Base-by-base conservation (phyloP, 805 yeast species). In the Candida michaelii region DNA sequence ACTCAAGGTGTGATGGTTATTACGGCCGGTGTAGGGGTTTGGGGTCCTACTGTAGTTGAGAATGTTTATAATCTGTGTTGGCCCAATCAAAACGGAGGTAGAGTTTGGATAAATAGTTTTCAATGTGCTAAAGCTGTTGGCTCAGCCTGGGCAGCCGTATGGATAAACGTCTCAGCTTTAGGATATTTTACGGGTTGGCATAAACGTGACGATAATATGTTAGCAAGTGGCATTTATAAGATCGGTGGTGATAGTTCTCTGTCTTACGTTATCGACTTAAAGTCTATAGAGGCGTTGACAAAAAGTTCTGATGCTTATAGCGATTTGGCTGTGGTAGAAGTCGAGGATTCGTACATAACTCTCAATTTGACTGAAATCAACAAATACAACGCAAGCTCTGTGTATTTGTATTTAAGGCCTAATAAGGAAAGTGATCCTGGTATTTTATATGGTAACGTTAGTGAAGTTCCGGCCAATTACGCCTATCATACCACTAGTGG, bases 71-170 rank as follows among this genome's bases (percentile, higher is more conserved):
- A 33, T 33, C 23, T 17, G 23, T 33, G 36, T 18, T 33, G 36
- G 36, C 17, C 5, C 13, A 16, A 30, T 11, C 36, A 15, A 33
- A 33, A 33, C 18, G 36, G 36, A 12, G 13, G 25, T 21, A 10
- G 36, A 21, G 15, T 7, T 18, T 33, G 12, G 12, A 33, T 33
- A 17, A 11, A 10, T 21, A 17, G 25, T 16, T 33, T 33, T 18
- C 36, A 33, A 16, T 33, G 36, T 33, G 36, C 36, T 33, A 33
- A 18, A 16, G 36, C 36, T 8, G 36, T 33, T 10, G 36, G 36
- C 12, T 10, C 25, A 13, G 36, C 36, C 12, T 17, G 36, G 23
- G 27, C 36, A 9, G 36, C 36, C 5, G 12, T 33, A 17, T 17
- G 25, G 23, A 18, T 33, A 16, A 18, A 16, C 18, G 36, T 18